Evolutionary conservation across 1,284 basidiomycete genomes (phyloP), one percentile per base, ranked within the genome.

Genomic region (Hemileia vastatrix): DNA sequence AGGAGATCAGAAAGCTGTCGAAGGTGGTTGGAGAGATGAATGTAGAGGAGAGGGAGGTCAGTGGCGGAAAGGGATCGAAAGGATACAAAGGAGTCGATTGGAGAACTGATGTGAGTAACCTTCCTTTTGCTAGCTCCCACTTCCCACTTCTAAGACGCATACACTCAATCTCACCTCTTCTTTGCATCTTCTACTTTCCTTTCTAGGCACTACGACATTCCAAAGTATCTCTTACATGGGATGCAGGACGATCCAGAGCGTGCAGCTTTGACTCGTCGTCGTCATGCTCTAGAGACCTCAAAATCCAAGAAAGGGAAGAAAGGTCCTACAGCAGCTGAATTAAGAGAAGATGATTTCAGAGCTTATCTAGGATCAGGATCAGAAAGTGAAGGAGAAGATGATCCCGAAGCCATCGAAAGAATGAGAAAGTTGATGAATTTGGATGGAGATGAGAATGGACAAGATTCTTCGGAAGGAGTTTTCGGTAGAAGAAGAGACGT

Each of bases 161-260:
- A 18, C 19, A 6, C 61, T 0, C 31, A 32, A 40, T 13, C 33
- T 6, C 4, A 31, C 31, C 36, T 27, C n/a, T 57, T 58, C 44
- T 40, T 36, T 27, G 4, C 40, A 18, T 44, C 4, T 6, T 23
- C 8, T 44, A 1, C 33, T 23, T 8, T 24, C 11, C 24, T n/a
- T 4, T 50, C 2, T 67, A 94, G 89, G 93, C 93, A 5, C 83
- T 99, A n/a, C 86, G 95, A 6, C 93, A 98, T 76, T 98, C 95
- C 11, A 93, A 91, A 78, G 94, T 98, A 68, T 94, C 90, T 72
- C 81, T 98, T 24, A 97, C 94, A 6, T 99, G 95, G 95, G 95
- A 98, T 72, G 90, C 93, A 67, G 95, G n/a, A 98, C 76, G 94
- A 98, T 71, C 86, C 90, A 1, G 88, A 94, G 73, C 86, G 95